Conservation (phyloP, 768 basidiomycete species). For the Chlorophyllum brunneum region DNA sequence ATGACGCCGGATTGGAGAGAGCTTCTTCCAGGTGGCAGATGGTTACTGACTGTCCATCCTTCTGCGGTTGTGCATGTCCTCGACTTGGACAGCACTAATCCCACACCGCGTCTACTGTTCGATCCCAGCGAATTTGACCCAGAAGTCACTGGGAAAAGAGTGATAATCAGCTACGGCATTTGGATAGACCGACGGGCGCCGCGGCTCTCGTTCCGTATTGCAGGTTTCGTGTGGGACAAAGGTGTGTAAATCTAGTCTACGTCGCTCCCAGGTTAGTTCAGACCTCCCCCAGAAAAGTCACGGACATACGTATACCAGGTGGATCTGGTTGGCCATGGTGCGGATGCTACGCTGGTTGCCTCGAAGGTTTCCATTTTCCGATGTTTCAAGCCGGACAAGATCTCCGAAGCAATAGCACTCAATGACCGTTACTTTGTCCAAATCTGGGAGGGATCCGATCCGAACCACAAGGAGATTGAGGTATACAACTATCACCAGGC, state of each 20-base stretch:
- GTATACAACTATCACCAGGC: too few species aligned
- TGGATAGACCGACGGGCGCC: neutral
- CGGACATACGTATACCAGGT: neutral
- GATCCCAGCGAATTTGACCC: neutral
- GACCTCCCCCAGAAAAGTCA: neutral
- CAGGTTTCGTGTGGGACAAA: neutral
- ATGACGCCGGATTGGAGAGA: neutral
- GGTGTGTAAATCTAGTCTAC: neutral
- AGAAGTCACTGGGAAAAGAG: neutral
- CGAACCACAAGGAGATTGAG: too few species aligned
- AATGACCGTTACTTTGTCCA: too few species aligned
- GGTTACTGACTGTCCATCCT: neutral
- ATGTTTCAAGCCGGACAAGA: neutral
- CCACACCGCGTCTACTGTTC: neutral
- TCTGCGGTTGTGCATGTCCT: neutral
- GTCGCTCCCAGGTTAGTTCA: neutral
- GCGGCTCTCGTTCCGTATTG: neutral
- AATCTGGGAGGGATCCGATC: too few species aligned
- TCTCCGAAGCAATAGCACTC: too few species aligned
- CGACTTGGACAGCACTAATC: neutral
- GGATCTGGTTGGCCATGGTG: neutral
- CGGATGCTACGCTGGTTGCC: neutral
- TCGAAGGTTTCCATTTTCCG: neutral
- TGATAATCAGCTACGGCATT: neutral
- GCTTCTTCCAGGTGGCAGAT: neutral